A percentile compares a stretch with the other conserved stretches of the same genome.
Evolutionary conservation across 371 early-diverging fungal genomes (phyloP).

Genomic region (Mucor lusitanicus): DNA sequence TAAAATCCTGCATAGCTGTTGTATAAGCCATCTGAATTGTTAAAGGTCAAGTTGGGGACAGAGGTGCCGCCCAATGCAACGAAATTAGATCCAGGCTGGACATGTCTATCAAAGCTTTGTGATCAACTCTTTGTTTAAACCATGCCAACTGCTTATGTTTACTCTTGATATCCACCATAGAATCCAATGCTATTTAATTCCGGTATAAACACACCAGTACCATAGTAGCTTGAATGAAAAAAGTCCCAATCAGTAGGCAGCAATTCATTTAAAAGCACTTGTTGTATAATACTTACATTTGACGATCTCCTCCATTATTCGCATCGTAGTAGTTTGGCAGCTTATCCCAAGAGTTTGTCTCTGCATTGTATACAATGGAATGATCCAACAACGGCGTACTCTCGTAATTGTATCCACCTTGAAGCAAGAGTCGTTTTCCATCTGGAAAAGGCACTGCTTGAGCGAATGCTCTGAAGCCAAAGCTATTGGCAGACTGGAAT

Average conservation of each 20-base stretch:
- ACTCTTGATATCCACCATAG: slow-evolving; percentile 6
- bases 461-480: not conserved
- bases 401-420: slow-evolving; percentile 4
- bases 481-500: not conserved
- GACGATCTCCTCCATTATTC: not conserved
- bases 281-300: too few species aligned
- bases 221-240: slow-evolving; percentile 2
- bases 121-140: not conserved
- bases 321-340: not conserved
- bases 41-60: not conserved
- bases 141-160: not conserved
- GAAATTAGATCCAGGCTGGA: not conserved
- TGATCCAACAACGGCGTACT: not conserved
- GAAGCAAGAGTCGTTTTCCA: not conserved
- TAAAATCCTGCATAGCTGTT: not conserved
- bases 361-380: slow-evolving; percentile 1
- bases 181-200: not conserved
- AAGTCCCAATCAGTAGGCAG: too few species aligned
- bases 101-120: not conserved
- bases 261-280: too few species aligned
- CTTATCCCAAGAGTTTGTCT: not conserved
- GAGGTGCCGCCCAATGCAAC: too few species aligned
- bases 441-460: slow-evolving; percentile 4
- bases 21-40: not conserved
- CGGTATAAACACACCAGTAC: not conserved